These are phyloP conservation scores for Acrocalymma vagum DNA, from an alignment of 2,329 filamentous ascomycete species.

Conservation along the genomic window DNA sequence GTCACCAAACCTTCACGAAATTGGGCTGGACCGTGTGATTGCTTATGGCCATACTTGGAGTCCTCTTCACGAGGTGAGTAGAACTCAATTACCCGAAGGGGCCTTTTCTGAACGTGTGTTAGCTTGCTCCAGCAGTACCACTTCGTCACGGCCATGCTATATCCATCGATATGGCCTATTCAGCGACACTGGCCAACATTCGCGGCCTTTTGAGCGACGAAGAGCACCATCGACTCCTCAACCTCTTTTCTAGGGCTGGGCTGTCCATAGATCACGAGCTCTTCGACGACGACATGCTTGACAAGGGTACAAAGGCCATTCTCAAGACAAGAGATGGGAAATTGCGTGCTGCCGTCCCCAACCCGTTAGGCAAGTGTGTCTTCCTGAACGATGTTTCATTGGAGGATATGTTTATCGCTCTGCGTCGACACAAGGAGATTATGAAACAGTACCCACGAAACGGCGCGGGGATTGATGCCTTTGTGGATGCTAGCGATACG, in stretches of 20 bases:
- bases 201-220: conserved; percentile 67
- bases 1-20: conserved; percentile 77
- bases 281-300: conserved; percentile 72
- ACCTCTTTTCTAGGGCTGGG: conserved; percentile 73
- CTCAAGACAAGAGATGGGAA: conserved; percentile 75
- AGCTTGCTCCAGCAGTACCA: conserved; percentile 73
- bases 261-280: conserved; percentile 75
- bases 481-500: conserved; percentile 74
- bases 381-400: conserved; percentile 74
- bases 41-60: conserved; percentile 81
- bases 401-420: conserved; percentile 68
- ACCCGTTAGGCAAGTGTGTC: conserved; percentile 70
- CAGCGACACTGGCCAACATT: conserved; percentile 71
- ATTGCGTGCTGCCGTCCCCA: conserved; percentile 73
- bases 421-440: conserved; percentile 70
- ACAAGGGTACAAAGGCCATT: conserved; percentile 73
- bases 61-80: conserved; percentile 65
- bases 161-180: conserved; percentile 79
- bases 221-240: conserved; percentile 70
- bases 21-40: conserved; percentile 75
- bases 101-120: conserved; percentile 12
- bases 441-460: conserved; percentile 69
- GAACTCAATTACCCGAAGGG: neutral
- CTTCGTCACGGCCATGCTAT: conserved; percentile 78
- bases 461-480: conserved; percentile 73